These are phyloP conservation scores for Pachysandra terminalis DNA, from an alignment of 164 flowering plant genomes.

Conservation along the genomic window DNA sequence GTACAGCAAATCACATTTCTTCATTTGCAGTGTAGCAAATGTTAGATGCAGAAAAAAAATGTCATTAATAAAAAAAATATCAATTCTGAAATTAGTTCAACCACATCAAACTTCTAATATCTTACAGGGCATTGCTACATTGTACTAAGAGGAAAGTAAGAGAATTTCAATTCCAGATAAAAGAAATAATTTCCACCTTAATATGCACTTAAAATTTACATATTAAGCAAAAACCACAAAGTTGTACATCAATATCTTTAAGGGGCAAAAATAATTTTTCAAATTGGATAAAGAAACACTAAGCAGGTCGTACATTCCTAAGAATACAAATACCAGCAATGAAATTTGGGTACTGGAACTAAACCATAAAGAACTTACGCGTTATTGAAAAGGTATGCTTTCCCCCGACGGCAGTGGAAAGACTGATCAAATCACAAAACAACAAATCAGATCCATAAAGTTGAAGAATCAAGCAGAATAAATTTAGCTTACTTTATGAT, in stretches of 20 bases:
- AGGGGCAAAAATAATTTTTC: background rate
- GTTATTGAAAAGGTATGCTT: constrained; percentile 72
- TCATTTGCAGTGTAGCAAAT: too few relatives aligned
- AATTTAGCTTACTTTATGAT: background rate
- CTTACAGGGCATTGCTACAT: too few relatives aligned
- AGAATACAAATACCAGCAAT: background rate
- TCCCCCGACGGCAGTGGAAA: constrained; percentile 73
- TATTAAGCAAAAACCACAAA: background rate
- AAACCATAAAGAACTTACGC: constrained; percentile 43
- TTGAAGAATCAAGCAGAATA: background rate
- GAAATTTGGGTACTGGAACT: background rate
- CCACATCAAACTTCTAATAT: too few relatives aligned
- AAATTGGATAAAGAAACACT: background rate
- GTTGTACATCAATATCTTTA: too few relatives aligned
- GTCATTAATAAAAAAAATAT: too few relatives aligned
- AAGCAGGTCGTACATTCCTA: background rate
- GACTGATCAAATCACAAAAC: constrained; percentile 35
- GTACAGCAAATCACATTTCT: too few relatives aligned
- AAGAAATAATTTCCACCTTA: background rate
- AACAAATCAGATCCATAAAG: constrained; percentile 5
- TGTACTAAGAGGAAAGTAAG: too few relatives aligned
- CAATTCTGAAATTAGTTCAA: too few relatives aligned
- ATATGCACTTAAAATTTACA: background rate
- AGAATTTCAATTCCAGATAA: too few relatives aligned
- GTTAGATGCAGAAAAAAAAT: too few relatives aligned